phyloP scores from a whole-genome alignment of 2,329 filamentous ascomycete species.

The Paracamarosporium sp. region DNA sequence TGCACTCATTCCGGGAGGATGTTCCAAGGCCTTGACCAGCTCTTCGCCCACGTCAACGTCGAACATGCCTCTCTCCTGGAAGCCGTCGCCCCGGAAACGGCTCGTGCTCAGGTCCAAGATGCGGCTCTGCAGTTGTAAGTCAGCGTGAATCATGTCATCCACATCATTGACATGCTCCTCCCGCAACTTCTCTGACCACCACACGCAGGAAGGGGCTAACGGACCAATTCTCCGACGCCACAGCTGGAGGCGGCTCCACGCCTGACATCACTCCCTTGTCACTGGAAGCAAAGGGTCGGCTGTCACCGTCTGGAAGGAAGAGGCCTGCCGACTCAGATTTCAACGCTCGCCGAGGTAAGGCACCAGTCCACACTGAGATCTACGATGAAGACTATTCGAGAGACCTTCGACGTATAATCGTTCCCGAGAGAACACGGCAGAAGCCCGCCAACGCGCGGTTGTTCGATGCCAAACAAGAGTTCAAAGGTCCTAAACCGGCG shows the following conservation, averaged over 20 bases:
- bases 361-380: constrained; percentile 25
- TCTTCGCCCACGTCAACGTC: constrained; percentile 31
- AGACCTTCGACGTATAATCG: constrained; percentile 22
- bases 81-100: constrained; percentile 23
- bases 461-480: constrained; percentile 26
- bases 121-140: constrained; percentile 33
- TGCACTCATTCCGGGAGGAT: constrained; percentile 31
- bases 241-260: constrained; percentile 31
- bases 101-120: constrained; percentile 29
- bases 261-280: constrained; percentile 39
- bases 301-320: constrained; percentile 35
- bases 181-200: constrained; percentile 11
- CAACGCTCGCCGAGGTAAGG: constrained; percentile 32
- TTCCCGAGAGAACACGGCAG: constrained; percentile 20
- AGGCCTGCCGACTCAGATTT: constrained; percentile 37
- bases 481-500: constrained; percentile 20
- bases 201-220: constrained; percentile 22
- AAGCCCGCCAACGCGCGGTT: constrained; percentile 27
- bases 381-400: constrained; percentile 35
- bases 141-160: constrained; percentile 5
- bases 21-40: constrained; percentile 34
- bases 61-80: constrained; percentile 34
- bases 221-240: constrained; percentile 33
- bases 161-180: neutral
- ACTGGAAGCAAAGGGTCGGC: constrained; percentile 28